A percentile compares a stretch with the other conserved stretches of the same genome.
Conservation (phyloP, 805 yeast genomes). For the Myxozyma sirexii region DNA sequence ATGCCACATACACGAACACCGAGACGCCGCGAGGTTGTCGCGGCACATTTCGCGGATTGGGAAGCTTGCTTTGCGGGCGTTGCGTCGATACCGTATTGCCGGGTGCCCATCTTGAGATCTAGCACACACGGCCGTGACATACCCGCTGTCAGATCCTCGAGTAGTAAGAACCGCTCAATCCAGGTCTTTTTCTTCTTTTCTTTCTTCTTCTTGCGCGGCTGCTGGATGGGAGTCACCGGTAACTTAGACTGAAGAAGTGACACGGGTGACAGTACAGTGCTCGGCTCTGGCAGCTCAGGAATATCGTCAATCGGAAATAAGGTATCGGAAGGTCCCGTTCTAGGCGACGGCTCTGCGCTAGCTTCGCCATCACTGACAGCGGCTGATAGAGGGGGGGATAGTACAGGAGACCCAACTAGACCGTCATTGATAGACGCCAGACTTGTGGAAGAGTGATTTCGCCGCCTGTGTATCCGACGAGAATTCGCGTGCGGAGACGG, state of each 20-base stretch:
- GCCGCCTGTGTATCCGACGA: background rate
- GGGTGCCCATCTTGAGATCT: slow-evolving; percentile 96
- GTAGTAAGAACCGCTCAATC: slow-evolving; percentile 77
- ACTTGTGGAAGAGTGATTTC: slow-evolving; percentile 3
- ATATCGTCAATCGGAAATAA: slow-evolving; percentile 29
- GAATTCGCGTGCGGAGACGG: slow-evolving; percentile 30
- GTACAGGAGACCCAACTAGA: background rate
- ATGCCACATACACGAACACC: slow-evolving; percentile 96
- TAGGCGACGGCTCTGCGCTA: slow-evolving; percentile 23
- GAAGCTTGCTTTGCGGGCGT: slow-evolving; percentile 67
- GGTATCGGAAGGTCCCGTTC: slow-evolving; percentile 15
- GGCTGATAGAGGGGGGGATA: background rate
- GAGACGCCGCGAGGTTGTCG: slow-evolving; percentile 75
- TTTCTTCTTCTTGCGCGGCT: background rate
- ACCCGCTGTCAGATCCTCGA: slow-evolving; percentile 88
- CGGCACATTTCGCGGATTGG: slow-evolving; percentile 77
- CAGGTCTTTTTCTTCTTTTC: slow-evolving; percentile 38
- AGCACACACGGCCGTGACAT: slow-evolving; percentile 86
- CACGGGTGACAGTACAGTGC: background rate
- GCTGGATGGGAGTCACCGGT: background rate
- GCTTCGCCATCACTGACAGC: slow-evolving; percentile 27
- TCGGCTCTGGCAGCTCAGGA: slow-evolving; percentile 6
- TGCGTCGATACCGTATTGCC: slow-evolving; percentile 98
- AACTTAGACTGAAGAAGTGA: background rate
- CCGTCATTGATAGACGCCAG: background rate